Conservation (phyloP, 371 early-diverging fungal genomes). For the Circinella minor region DNA sequence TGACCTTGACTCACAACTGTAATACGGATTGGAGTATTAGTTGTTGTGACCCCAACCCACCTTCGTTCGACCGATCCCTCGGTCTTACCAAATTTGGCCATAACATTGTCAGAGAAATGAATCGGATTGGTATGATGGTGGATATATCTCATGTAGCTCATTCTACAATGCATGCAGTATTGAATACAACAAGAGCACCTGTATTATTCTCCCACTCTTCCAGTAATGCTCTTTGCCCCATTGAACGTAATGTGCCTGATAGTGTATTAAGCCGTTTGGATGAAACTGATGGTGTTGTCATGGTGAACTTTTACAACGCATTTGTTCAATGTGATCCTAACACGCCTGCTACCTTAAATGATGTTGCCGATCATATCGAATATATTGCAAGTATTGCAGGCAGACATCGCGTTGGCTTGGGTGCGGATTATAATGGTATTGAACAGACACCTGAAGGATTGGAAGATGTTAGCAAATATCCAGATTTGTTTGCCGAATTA, state of each 20-base stretch:
- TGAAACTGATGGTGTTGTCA: constrained; percentile 68
- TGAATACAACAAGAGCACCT: constrained; percentile 60
- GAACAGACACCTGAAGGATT: constrained; percentile 56
- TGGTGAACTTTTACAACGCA: constrained; percentile 63
- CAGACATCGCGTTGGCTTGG: constrained; percentile 62
- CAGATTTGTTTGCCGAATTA: constrained; percentile 64
- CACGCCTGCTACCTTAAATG: constrained; percentile 47
- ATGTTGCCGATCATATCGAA: constrained; percentile 67
- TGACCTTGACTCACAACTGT: constrained; percentile 75
- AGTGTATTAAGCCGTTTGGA: constrained; percentile 51
- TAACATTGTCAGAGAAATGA: constrained; percentile 66
- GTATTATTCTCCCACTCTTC: constrained; percentile 70
- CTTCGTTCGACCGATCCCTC: constrained; percentile 48
- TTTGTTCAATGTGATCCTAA: constrained; percentile 51
- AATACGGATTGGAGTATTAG: constrained; percentile 75
- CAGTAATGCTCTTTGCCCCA: constrained; percentile 55
- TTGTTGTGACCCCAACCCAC: constrained; percentile 49
- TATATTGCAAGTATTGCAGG: constrained; percentile 63
- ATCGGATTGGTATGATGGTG: constrained; percentile 73
- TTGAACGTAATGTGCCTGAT: constrained; percentile 73
- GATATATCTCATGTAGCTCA: constrained; percentile 72
- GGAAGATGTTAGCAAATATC: constrained; percentile 71
- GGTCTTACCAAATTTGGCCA: constrained; percentile 67
- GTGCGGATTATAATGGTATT: constrained; percentile 73
- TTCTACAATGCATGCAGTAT: constrained; percentile 63